Conservation (phyloP, 306 rosid species). For the Pyrus betulifolia region DNA sequence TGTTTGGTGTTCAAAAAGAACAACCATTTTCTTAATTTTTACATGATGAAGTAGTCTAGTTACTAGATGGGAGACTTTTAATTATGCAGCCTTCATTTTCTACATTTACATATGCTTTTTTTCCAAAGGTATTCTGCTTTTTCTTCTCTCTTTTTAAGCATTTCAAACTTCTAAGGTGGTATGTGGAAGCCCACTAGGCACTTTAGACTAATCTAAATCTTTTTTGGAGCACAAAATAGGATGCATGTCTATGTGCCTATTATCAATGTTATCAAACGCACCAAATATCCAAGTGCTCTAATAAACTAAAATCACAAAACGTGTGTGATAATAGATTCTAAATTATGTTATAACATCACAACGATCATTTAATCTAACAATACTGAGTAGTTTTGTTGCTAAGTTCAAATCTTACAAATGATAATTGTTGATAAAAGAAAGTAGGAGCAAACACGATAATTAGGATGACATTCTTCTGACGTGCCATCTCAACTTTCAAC, state of each 20-base stretch:
- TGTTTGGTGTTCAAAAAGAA: neutral
- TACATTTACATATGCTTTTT: neutral
- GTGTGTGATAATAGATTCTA: neutral
- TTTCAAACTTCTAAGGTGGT: neutral
- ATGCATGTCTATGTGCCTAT: neutral
- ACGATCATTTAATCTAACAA: neutral
- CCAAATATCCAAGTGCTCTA: neutral
- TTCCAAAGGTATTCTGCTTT: neutral
- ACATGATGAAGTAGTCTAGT: neutral
- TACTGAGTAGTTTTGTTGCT: neutral
- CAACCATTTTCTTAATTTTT: neutral
- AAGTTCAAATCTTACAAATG: too few relatives aligned
- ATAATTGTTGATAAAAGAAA: too few relatives aligned
- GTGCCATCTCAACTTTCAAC: neutral
- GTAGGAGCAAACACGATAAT: too few relatives aligned
- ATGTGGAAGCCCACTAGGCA: neutral
- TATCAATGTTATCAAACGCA: neutral
- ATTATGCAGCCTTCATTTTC: slow-evolving; percentile 1
- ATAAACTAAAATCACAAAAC: neutral
- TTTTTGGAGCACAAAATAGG: neutral
- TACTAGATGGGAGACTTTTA: neutral
- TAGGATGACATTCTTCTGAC: too few relatives aligned
- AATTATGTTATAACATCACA: neutral
- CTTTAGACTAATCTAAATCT: neutral
- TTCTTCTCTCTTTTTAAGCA: neutral